These are phyloP conservation scores for Malania oleifera DNA, from an alignment of 164 flowering plant species.

Conservation along the genomic window DNA sequence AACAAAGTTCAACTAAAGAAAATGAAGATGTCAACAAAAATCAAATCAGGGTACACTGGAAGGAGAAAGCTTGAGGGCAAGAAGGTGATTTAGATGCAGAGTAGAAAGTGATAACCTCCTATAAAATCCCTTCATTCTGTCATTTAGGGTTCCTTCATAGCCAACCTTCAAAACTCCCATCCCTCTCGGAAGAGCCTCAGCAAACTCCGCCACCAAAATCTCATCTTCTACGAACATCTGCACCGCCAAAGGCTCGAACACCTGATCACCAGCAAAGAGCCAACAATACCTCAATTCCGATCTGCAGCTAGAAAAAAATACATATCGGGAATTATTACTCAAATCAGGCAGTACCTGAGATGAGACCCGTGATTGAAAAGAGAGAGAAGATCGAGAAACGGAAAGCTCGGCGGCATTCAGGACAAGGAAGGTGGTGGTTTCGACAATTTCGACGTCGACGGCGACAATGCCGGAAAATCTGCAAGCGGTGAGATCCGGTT, in stretches of 20 bases:
- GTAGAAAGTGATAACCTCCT: conserved; percentile 44
- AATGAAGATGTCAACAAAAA: not conserved
- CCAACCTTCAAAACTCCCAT: conserved; percentile 37
- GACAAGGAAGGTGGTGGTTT: conserved; percentile 35
- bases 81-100: not conserved
- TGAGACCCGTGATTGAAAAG: conserved; percentile 15
- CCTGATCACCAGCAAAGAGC: conserved; percentile 17
- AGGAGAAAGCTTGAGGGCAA: not conserved
- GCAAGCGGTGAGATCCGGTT: conserved; percentile 39
- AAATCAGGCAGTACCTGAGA: conserved; percentile 20
- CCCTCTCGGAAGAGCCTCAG: conserved; percentile 38
- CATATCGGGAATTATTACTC: too few relatives aligned
- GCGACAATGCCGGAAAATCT: conserved; percentile 32
- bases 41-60: not conserved
- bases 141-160: conserved; percentile 74
- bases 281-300: not conserved
- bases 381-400: conserved; percentile 22
- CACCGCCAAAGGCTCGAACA: conserved; percentile 20
- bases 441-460: conserved; percentile 34
- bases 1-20: not conserved
- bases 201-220: conserved; percentile 43
- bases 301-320: not conserved
- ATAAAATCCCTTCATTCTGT: conserved; percentile 90
- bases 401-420: conserved; percentile 49
- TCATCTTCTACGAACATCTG: conserved; percentile 31